Evolutionary conservation across 31 red algal genomes (phyloP).

Genomic region (Odonthalia washingtoniensis): DNA sequence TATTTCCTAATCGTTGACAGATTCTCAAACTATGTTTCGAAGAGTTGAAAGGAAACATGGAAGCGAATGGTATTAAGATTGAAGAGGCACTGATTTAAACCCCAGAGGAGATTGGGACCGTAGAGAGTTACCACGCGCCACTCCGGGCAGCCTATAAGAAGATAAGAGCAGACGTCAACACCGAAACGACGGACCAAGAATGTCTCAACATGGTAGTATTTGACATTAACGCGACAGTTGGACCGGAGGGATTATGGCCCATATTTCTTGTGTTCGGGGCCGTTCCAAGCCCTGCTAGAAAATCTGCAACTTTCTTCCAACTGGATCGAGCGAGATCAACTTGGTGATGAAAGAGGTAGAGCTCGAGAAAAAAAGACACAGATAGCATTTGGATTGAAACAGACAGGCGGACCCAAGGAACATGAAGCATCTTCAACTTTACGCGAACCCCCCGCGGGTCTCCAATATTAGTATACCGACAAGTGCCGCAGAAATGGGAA

Average conservation of each 20-base stretch:
- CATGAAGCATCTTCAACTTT: neutral
- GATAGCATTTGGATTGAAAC: neutral
- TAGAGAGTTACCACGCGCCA: constrained; percentile 46
- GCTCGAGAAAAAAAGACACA: neutral
- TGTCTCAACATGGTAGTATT: constrained; percentile 22
- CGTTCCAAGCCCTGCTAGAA: constrained; percentile 11
- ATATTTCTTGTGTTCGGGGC: constrained; percentile 39
- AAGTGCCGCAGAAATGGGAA: neutral
- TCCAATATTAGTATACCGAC: neutral
- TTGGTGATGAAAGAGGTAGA: neutral
- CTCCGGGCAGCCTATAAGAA: constrained; percentile 23
- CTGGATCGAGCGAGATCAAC: constrained; percentile 10
- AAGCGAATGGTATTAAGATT: neutral
- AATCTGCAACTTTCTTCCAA: neutral
- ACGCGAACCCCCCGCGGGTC: neutral
- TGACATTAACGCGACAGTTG: constrained; percentile 35
- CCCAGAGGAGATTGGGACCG: constrained; percentile 6
- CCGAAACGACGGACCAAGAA: neutral
- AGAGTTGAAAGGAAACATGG: neutral
- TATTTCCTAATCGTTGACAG: too few relatives aligned
- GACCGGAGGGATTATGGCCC: constrained; percentile 23
- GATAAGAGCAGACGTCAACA: neutral
- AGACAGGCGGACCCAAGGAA: neutral
- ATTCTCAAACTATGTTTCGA: too few relatives aligned
- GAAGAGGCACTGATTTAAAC: constrained; percentile 13